A percentile compares a stretch with the other conserved stretches of the same genome.
Conservation (phyloP, 2,329 filamentous ascomycete species). For the Juglanconis sp. region DNA sequence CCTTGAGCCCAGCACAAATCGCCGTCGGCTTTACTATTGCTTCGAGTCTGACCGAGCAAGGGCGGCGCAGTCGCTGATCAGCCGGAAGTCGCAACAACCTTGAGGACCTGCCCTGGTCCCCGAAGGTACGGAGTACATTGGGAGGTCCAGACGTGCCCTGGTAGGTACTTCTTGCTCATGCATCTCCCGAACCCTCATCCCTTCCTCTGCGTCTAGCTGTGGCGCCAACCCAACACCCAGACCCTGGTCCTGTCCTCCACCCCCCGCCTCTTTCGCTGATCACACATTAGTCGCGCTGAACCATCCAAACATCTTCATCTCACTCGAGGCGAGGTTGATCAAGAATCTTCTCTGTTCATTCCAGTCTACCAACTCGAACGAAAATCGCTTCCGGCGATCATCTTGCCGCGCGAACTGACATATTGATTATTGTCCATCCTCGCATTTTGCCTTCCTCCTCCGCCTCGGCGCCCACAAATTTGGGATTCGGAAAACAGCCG, state of each 20-base stretch:
- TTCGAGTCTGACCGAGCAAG: constrained; percentile 15
- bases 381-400: background rate
- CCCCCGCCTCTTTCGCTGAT: constrained; percentile 11
- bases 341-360: background rate
- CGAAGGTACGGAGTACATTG: background rate
- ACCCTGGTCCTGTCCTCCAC: background rate
- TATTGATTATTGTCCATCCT: background rate
- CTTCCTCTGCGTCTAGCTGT: constrained; percentile 3
- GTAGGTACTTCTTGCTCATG: background rate
- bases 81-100: constrained; percentile 15
- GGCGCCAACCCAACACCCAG: background rate
- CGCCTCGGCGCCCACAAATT: background rate
- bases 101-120: background rate
- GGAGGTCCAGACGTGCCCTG: background rate
- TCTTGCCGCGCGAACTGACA: background rate
- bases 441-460: background rate
- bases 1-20: constrained; percentile 2
- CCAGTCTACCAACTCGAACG: background rate
- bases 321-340: constrained; percentile 10
- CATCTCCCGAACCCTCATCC: background rate
- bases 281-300: constrained; percentile 19
- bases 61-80: constrained; percentile 18
- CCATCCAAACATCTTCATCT: constrained; percentile 18
- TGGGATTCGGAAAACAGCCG: background rate
- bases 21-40: constrained; percentile 16